Conservation (phyloP, 2,329 filamentous ascomycete species). For the Penicillium sp. region DNA sequence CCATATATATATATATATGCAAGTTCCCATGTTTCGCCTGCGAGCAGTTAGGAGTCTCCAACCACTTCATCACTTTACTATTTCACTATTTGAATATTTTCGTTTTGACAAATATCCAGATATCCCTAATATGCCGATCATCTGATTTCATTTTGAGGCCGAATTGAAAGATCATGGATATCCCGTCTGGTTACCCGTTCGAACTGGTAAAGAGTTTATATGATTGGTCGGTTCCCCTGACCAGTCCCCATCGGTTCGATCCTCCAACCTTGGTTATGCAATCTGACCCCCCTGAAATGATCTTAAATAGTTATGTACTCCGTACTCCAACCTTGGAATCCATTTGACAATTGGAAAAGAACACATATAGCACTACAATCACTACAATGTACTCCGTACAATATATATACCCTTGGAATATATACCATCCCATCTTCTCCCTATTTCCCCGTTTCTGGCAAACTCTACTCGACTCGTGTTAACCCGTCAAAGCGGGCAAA, state of each 20-base stretch:
- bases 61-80: not conserved
- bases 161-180: not conserved
- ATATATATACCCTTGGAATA: not conserved
- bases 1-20: not conserved
- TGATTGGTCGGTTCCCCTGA: not conserved
- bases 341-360: no score
- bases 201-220: not conserved
- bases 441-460: not conserved
- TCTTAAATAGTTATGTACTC: no score
- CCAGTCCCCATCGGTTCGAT: not conserved
- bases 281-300: not conserved
- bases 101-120: not conserved
- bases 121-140: slow-evolving; percentile 1
- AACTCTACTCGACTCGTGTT: not conserved
- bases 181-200: slow-evolving; percentile 2
- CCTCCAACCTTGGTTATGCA: not conserved
- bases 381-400: no score
- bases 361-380: no score
- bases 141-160: not conserved
- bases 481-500: not conserved
- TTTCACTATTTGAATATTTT: not conserved
- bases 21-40: slow-evolving; percentile 1
- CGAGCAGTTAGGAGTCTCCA: slow-evolving; percentile 6
- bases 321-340: no score
- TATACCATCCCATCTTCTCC: not conserved